phyloP scores from a whole-genome alignment of 208 protist genomes.

The Trypanosomatidae sp. region DNA sequence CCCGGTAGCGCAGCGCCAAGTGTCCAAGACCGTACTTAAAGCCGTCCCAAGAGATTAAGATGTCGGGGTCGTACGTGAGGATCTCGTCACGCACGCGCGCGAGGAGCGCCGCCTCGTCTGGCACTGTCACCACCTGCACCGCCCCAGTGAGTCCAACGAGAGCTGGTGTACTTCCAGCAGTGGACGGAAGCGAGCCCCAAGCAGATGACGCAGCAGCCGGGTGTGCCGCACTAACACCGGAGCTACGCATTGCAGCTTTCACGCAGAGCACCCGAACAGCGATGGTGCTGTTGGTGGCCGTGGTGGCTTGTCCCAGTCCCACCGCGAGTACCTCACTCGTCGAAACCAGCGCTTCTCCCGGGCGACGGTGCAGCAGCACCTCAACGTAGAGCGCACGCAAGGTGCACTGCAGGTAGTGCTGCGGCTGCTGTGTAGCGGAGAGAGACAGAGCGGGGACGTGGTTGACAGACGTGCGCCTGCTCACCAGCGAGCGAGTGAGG shows the following conservation, averaged over 20 bases:
- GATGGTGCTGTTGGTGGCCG: slow-evolving; percentile 17
- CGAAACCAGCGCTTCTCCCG: slow-evolving; percentile 28
- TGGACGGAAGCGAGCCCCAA: not conserved
- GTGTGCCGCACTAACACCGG: not conserved
- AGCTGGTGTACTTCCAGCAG: not conserved
- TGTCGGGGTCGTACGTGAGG: slow-evolving; percentile 56
- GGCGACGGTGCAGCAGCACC: slow-evolving; percentile 40
- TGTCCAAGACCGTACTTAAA: slow-evolving; percentile 67
- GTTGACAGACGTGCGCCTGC: slow-evolving; percentile 4
- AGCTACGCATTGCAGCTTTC: not conserved
- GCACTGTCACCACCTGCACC: slow-evolving; percentile 43
- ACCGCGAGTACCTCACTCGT: slow-evolving; percentile 54
- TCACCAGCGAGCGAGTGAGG: not conserved
- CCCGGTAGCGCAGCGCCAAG: slow-evolving; percentile 58
- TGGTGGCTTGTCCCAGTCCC: slow-evolving; percentile 42
- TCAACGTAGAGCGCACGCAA: slow-evolving; percentile 50
- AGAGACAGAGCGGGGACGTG: slow-evolving; percentile 10
- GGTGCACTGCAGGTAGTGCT: slow-evolving; percentile 30
- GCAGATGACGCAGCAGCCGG: not conserved
- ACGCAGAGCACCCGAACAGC: slow-evolving; percentile 55
- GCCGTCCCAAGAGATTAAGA: slow-evolving; percentile 81
- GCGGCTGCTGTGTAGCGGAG: slow-evolving; percentile 14
- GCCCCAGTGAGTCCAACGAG: slow-evolving; percentile 16
- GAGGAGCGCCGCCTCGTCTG: slow-evolving; percentile 52
- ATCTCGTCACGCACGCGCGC: slow-evolving; percentile 44